Conservation (phyloP, 148 eudicot species). For the Oxyria digyna region DNA sequence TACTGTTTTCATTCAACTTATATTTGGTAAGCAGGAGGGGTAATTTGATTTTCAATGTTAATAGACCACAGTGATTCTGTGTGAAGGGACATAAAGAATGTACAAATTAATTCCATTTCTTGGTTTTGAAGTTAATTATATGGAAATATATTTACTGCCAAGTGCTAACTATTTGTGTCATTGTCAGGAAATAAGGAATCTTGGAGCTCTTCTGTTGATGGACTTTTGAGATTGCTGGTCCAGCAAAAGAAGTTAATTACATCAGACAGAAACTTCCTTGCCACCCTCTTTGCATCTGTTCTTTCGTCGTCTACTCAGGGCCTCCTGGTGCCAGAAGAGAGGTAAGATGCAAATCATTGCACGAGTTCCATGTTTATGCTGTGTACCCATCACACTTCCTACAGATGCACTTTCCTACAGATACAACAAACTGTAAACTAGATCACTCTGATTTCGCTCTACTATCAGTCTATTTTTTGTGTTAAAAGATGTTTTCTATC, state of each 20-base stretch:
- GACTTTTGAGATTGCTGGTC: slow-evolving; percentile 46
- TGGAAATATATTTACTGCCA: neutral
- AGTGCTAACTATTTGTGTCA: neutral
- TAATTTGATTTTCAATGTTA: neutral
- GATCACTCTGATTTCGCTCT: neutral
- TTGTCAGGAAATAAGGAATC: slow-evolving; percentile 35
- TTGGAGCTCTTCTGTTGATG: slow-evolving; percentile 47
- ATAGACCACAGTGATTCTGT: neutral
- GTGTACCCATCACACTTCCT: neutral
- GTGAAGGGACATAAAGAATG: neutral
- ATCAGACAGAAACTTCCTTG: slow-evolving; percentile 54
- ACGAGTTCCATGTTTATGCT: neutral
- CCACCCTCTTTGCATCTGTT: slow-evolving; percentile 51
- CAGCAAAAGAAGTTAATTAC: slow-evolving; percentile 71
- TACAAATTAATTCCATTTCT: neutral
- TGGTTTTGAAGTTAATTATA: neutral
- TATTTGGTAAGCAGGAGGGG: neutral
- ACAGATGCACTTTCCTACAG: neutral
- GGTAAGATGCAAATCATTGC: slow-evolving; percentile 1
- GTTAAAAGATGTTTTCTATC: neutral
- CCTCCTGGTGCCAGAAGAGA: slow-evolving; percentile 44
- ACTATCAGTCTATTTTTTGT: neutral
- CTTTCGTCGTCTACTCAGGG: slow-evolving; percentile 40
- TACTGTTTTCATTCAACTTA: neutral
- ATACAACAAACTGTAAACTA: neutral